Evolutionary conservation across 2,329 filamentous ascomycete genomes (phyloP).

Genomic region (Diaporthe sp.): DNA sequence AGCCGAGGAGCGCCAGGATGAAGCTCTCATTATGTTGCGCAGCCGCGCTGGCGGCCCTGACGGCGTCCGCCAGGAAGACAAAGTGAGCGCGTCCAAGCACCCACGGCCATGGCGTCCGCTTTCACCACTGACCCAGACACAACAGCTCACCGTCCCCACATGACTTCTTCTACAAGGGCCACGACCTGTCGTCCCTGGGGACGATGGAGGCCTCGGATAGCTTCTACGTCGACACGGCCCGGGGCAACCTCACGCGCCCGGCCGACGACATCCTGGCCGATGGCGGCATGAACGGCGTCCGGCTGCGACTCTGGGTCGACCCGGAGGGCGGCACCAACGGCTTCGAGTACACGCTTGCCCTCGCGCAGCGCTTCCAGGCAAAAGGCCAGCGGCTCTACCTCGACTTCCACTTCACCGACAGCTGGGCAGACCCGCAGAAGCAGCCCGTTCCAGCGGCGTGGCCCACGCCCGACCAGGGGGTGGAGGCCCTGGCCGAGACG

Average conservation of each 20-base stretch:
- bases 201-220: slow-evolving; percentile 29
- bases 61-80: slow-evolving; percentile 7
- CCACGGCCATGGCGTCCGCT: background rate
- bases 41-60: slow-evolving; percentile 23
- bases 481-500: slow-evolving; percentile 70
- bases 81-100: background rate
- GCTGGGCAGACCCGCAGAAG: slow-evolving; percentile 77
- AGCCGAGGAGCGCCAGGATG: background rate
- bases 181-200: slow-evolving; percentile 33
- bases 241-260: slow-evolving; percentile 22
- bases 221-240: slow-evolving; percentile 32
- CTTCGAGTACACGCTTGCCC: slow-evolving; percentile 77
- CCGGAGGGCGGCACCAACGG: slow-evolving; percentile 75
- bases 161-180: slow-evolving; percentile 34
- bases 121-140: background rate
- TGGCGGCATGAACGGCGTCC: slow-evolving; percentile 35
- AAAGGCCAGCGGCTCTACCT: slow-evolving; percentile 73
- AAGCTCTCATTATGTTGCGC: slow-evolving; percentile 7
- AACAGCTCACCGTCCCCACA: background rate
- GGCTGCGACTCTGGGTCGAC: slow-evolving; percentile 73
- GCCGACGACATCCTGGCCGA: slow-evolving; percentile 36
- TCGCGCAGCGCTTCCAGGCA: slow-evolving; percentile 74
- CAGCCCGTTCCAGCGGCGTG: slow-evolving; percentile 75
- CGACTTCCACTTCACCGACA: slow-evolving; percentile 77
- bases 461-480: slow-evolving; percentile 61